Base-by-base conservation (phyloP, 495 filamentous ascomycete genomes). In the Penicillium angulare region DNA sequence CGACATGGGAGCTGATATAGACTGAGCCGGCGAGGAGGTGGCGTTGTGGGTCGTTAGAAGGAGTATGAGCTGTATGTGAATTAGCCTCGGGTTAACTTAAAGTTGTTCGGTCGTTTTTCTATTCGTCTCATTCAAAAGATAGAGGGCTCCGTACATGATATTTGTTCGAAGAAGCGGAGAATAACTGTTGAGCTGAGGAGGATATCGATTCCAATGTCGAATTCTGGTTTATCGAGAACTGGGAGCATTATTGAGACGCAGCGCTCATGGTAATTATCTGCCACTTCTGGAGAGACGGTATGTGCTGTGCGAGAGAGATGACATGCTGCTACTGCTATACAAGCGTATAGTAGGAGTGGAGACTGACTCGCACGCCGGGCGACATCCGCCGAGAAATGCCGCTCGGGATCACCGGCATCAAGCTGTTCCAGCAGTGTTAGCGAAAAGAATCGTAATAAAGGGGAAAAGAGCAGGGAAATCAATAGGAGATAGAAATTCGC, bases 1-100 rank as follows among this genome's bases (percentile, higher is more conserved):
- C 68, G 3, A 70, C 63, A 15, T 72, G 69, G 2, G 71, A 68
- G 43, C 68, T 69, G 47, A 75, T 69, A 32, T 72, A 75, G n/a
- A 74, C 71, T 0, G 71, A 74, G 5, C 71, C 71, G 13, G 71
- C 71, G 24, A 72, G 61, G 38, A 74, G 67, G 38, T 74, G 71
- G 33, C 65, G 66, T 27, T 73, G 71, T 2, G 56, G 63, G 48
- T 73, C 68, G 45, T 66, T 67, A 10, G 68, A 69, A 13, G 69
- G 69, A 1, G 53, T 64, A 33, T 67, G 66, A 23, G 68, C 67
- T 73, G 21, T 18, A 21, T 3, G 6, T 10, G 22, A 27, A 34
- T 23, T 45, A 34, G 47, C 33, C 15, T 29, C 15, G 34, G 16
- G 22, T 17, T 22, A 13, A 7, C 2, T 12, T 38, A 13, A 7